Evolutionary conservation across 805 yeast genomes (phyloP).

Genomic region (Wickerhamomyces chaumierensis): DNA sequence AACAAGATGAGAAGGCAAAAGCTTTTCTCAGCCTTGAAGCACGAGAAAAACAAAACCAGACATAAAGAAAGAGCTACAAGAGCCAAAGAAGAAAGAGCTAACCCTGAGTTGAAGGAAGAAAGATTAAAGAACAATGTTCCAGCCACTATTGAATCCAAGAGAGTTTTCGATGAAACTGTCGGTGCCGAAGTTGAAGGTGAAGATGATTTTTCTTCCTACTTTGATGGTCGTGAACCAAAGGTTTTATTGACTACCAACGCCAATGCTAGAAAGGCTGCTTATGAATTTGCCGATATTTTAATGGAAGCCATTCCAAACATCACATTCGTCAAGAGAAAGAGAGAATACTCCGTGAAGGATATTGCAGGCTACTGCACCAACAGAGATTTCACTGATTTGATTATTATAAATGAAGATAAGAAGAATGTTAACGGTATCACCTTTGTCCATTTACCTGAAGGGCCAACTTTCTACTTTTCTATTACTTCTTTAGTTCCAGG

Average conservation of each 20-base stretch:
- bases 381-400: constrained; percentile 77
- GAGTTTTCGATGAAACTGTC: constrained; percentile 19
- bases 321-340: constrained; percentile 78
- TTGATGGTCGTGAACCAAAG: constrained; percentile 45
- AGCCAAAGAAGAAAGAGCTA: constrained; percentile 76
- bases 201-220: constrained; percentile 18
- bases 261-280: constrained; percentile 75
- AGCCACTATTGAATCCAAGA: constrained; percentile 17
- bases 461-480: constrained; percentile 91
- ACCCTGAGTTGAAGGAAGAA: constrained; percentile 74
- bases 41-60: constrained; percentile 63
- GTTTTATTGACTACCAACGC: constrained; percentile 84
- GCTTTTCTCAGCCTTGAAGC: constrained; percentile 61
- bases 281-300: constrained; percentile 79
- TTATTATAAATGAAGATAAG: constrained; percentile 90
- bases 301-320: constrained; percentile 79
- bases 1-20: constrained; percentile 77
- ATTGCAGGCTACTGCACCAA: constrained; percentile 76
- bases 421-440: constrained; percentile 87
- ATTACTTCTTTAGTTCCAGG: constrained; percentile 68
- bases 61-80: constrained; percentile 71
- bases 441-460: constrained; percentile 86
- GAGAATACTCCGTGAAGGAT: constrained; percentile 74
- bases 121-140: constrained; percentile 37
- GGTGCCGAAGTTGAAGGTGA: constrained; percentile 20